These are phyloP conservation scores for Phanerochaete sordida DNA, from an alignment of 768 basidiomycete genomes.

Conservation along the genomic window DNA sequence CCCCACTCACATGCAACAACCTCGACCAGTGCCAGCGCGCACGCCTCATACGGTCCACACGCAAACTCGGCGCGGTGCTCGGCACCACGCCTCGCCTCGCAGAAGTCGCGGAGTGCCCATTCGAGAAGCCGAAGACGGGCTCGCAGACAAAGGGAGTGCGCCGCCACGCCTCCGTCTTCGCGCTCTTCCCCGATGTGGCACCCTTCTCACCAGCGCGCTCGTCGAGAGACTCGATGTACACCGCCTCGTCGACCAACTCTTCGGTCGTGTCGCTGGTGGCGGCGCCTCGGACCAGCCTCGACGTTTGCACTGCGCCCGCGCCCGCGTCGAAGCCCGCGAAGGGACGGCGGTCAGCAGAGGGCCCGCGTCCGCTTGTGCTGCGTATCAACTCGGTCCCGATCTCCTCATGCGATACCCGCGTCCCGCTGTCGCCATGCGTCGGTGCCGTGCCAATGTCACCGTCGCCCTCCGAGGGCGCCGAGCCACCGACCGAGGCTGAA, in stretches of 20 bases:
- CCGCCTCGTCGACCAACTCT: constrained; percentile 17
- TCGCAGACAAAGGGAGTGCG: not conserved
- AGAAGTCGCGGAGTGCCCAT: constrained; percentile 19
- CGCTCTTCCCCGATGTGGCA: not conserved
- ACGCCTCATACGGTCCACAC: constrained; percentile 34
- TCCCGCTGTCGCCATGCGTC: constrained; percentile 37
- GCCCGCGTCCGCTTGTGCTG: constrained; percentile 30
- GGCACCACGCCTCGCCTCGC: constrained; percentile 34
- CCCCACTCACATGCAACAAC: constrained; percentile 32
- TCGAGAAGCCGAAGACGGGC: not conserved
- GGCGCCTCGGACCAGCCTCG: constrained; percentile 20
- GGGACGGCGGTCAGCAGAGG: constrained; percentile 8
- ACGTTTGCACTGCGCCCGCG: too few relatives aligned
- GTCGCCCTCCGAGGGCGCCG: not conserved
- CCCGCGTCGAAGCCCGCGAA: constrained; percentile 15
- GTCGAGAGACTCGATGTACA: constrained; percentile 12
- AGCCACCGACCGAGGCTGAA: not conserved
- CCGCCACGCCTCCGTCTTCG: constrained; percentile 10
- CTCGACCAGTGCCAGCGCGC: constrained; percentile 29
- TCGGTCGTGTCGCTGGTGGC: constrained; percentile 20
- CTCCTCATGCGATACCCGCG: constrained; percentile 23
- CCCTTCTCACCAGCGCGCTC: constrained; percentile 1
- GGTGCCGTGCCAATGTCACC: constrained; percentile 17
- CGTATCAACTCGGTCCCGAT: constrained; percentile 27
- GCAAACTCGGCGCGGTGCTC: constrained; percentile 33